Conservation (phyloP, 1,284 basidiomycete genomes). For the Coriolopsis trogii region DNA sequence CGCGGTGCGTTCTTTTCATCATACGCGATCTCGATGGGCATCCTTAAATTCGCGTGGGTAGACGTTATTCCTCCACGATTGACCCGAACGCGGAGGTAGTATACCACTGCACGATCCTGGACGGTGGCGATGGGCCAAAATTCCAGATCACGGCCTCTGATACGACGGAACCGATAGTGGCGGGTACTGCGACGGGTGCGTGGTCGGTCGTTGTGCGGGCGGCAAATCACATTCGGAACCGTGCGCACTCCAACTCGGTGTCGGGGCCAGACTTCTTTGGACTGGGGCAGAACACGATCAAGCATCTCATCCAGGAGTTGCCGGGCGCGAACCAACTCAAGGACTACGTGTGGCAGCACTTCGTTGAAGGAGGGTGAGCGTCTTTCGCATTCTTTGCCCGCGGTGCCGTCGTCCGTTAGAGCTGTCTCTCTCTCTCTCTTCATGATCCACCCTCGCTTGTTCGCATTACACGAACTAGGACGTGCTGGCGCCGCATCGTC, state of each 20-base stretch:
- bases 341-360: slow-evolving; percentile 83
- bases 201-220: slow-evolving; percentile 81
- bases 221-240: slow-evolving; percentile 74
- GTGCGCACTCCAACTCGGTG: slow-evolving; percentile 81
- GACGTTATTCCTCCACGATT: slow-evolving; percentile 75
- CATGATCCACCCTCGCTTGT: background rate
- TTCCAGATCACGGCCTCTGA: slow-evolving; percentile 79
- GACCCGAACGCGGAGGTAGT: slow-evolving; percentile 67
- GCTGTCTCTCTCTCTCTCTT: background rate
- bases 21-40: slow-evolving; percentile 8
- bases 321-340: slow-evolving; percentile 66
- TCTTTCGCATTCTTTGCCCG: slow-evolving; percentile 17
- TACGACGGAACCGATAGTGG: slow-evolving; percentile 66
- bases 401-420: slow-evolving; percentile 9
- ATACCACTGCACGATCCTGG: slow-evolving; percentile 80
- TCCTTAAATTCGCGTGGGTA: slow-evolving; percentile 33
- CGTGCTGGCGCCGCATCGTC: slow-evolving; percentile 1
- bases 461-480: background rate
- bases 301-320: slow-evolving; percentile 81
- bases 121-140: slow-evolving; percentile 79
- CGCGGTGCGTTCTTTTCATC: slow-evolving; percentile 48
- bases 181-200: slow-evolving; percentile 82
- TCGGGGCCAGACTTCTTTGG: slow-evolving; percentile 87
- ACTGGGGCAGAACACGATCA: slow-evolving; percentile 81
- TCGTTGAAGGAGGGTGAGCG: slow-evolving; percentile 78